Conservation (phyloP, 2,329 filamentous ascomycete species). For the Fusarium nisikadoi region DNA sequence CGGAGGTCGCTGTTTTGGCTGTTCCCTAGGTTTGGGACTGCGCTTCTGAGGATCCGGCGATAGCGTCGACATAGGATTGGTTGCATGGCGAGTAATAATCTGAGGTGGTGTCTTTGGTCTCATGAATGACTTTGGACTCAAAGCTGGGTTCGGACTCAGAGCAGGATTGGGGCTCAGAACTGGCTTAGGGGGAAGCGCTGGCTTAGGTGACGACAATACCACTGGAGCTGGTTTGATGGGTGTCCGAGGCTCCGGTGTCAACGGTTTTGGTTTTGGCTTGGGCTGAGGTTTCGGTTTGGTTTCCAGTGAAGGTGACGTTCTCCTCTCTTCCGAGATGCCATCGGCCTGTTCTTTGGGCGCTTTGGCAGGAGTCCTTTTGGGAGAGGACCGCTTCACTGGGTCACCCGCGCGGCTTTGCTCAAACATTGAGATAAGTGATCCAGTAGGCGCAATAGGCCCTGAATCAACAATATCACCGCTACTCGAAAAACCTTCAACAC, state of each 20-base stretch:
- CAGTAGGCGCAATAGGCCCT: conserved; percentile 69
- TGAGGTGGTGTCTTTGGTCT: conserved; percentile 46
- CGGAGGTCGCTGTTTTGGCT: conserved; percentile 46
- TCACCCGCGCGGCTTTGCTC: conserved; percentile 61
- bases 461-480: conserved; percentile 56
- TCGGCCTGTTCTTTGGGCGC: conserved; percentile 14
- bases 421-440: conserved; percentile 74
- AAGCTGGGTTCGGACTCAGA: not conserved
- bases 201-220: conserved; percentile 50
- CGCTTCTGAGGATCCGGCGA: conserved; percentile 48
- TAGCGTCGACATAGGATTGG: conserved; percentile 33
- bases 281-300: conserved; percentile 44
- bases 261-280: conserved; percentile 39
- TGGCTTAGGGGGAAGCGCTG: conserved; percentile 47
- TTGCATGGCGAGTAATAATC: conserved; percentile 38
- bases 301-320: conserved; percentile 30
- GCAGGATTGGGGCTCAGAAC: not conserved
- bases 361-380: conserved; percentile 32
- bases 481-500: conserved; percentile 44
- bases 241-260: conserved; percentile 35
- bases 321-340: conserved; percentile 25
- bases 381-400: conserved; percentile 49
- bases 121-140: conserved; percentile 42
- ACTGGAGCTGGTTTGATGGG: conserved; percentile 38
- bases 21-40: conserved; percentile 13